A percentile compares a stretch with the other conserved stretches of the same genome.
Evolutionary conservation across 371 early-diverging fungal genomes (phyloP).

Genomic region (Funneliformis caledonium): DNA sequence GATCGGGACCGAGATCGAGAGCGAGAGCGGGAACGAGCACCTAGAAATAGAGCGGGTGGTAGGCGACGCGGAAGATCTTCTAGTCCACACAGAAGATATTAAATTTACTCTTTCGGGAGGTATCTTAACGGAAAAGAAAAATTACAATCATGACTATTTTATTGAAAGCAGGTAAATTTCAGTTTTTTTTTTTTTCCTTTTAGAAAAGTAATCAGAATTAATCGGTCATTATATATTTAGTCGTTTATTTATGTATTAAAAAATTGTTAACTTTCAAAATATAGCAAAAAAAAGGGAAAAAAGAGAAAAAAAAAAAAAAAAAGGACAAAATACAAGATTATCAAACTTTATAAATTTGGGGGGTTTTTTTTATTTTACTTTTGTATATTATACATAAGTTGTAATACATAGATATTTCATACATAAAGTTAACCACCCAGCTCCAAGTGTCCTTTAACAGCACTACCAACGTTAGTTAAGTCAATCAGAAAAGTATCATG

Average conservation of each 20-base stretch:
- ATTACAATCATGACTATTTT: neutral
- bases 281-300: too few species aligned
- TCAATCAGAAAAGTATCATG: conserved; percentile 97
- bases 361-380: too few species aligned
- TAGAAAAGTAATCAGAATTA: too few species aligned
- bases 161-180: neutral
- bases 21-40: conserved; percentile 23
- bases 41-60: conserved; percentile 32
- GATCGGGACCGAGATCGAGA: neutral
- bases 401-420: neutral
- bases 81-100: conserved; percentile 38
- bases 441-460: conserved; percentile 93
- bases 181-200: too few species aligned
- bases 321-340: too few species aligned
- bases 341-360: too few species aligned
- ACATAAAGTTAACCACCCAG: conserved; percentile 48
- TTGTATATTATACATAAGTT: too few species aligned
- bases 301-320: too few species aligned
- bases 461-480: conserved; percentile 85
- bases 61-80: conserved; percentile 39
- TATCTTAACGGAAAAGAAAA: neutral
- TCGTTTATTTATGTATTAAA: too few species aligned
- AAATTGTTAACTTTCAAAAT: too few species aligned
- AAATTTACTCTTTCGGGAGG: neutral
- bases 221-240: too few species aligned